These are phyloP conservation scores for Basidioascus undulatus DNA, from an alignment of 768 basidiomycete species.

Conservation along the genomic window DNA sequence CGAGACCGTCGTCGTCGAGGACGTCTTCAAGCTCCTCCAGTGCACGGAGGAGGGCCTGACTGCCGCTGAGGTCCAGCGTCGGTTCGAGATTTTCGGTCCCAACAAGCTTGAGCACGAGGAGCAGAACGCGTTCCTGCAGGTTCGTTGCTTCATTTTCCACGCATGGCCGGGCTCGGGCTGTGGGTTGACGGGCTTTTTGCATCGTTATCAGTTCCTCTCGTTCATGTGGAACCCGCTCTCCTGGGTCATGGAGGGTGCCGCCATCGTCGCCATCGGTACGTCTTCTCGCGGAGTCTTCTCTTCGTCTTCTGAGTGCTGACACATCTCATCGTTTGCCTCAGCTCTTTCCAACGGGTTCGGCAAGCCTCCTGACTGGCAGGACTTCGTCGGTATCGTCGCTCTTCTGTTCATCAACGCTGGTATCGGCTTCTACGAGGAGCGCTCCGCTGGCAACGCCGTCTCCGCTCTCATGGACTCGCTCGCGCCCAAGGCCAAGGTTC, in stretches of 20 bases:
- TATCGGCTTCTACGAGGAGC: constrained; percentile 97
- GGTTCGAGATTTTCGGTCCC: constrained; percentile 80
- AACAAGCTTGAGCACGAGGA: constrained; percentile 84
- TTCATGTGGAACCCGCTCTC: constrained; percentile 99
- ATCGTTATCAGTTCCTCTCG: constrained; percentile 19
- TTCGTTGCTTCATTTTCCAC: constrained; percentile 19
- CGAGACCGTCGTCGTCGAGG: constrained; percentile 86
- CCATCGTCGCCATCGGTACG: constrained; percentile 14
- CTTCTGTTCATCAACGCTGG: constrained; percentile 58
- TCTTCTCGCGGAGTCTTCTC: no score
- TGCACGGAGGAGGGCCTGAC: constrained; percentile 60
- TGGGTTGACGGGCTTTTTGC: no score
- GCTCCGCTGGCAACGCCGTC: constrained; percentile 92
- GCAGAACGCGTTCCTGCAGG: constrained; percentile 75
- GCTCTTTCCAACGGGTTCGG: constrained; percentile 78
- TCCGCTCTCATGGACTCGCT: constrained; percentile 99
- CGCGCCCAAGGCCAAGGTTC: constrained; percentile 88
- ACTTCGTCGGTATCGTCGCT: constrained; percentile 87
- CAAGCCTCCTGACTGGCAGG: constrained; percentile 79
- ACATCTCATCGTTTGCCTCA: not conserved
- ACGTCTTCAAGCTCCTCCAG: constrained; percentile 87
- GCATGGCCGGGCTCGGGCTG: no score
- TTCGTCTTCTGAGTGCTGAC: not conserved
- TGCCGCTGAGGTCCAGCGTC: constrained; percentile 47
- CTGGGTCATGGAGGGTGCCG: constrained; percentile 97